Conservation (phyloP, 371 early-diverging fungal genomes). For the Lichtheimia ornata region DNA sequence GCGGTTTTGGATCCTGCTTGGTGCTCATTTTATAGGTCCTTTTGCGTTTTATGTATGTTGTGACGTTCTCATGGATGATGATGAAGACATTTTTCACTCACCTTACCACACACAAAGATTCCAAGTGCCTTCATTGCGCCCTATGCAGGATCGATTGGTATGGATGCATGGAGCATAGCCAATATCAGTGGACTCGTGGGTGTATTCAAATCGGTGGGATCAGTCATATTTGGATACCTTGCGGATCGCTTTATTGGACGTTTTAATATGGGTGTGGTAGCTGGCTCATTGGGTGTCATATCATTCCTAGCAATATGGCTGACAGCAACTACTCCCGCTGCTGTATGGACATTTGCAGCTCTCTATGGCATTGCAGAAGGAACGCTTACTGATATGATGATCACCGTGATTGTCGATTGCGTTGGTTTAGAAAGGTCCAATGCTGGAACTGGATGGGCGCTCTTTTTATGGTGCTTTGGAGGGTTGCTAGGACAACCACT, state of each 20-base stretch:
- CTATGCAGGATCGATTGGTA: slow-evolving; percentile 31
- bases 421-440: slow-evolving; percentile 55
- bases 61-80: neutral
- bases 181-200: slow-evolving; percentile 48
- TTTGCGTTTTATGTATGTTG: slow-evolving; percentile 35
- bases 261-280: slow-evolving; percentile 52
- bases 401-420: slow-evolving; percentile 51
- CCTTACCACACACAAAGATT: neutral
- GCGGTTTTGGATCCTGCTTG: slow-evolving; percentile 22
- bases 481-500: slow-evolving; percentile 56
- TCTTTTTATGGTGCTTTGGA: slow-evolving; percentile 47
- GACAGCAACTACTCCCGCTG: slow-evolving; percentile 37
- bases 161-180: slow-evolving; percentile 34
- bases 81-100: no score
- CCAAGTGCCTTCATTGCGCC: slow-evolving; percentile 16
- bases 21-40: slow-evolving; percentile 33
- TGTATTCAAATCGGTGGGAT: slow-evolving; percentile 48
- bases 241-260: slow-evolving; percentile 57
- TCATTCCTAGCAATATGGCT: slow-evolving; percentile 39
- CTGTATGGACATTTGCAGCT: slow-evolving; percentile 40
- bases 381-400: slow-evolving; percentile 54
- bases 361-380: slow-evolving; percentile 55
- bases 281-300: slow-evolving; percentile 46
- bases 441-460: slow-evolving; percentile 51
- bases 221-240: slow-evolving; percentile 36